These are phyloP conservation scores for Erythrobasidium hasegawianum DNA, from an alignment of 1,284 basidiomycete species.

Conservation along the genomic window DNA sequence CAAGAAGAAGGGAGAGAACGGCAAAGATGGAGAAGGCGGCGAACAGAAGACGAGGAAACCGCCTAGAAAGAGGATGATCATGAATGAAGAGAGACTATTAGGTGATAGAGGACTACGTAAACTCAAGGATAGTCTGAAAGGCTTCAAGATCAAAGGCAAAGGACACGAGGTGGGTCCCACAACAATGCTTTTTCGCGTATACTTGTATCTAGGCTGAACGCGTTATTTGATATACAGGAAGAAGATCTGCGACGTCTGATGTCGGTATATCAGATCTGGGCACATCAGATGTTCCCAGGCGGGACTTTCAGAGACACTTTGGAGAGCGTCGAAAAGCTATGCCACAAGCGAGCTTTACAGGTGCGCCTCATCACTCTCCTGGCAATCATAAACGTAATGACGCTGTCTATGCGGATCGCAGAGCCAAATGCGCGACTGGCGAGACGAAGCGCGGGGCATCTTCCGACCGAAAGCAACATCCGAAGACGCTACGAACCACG, in stretches of 20 bases:
- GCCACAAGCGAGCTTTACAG: slow-evolving; percentile 74
- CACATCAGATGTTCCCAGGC: slow-evolving; percentile 82
- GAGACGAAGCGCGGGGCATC: slow-evolving; percentile 31
- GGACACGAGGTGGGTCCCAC: slow-evolving; percentile 69
- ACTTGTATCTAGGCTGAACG: no score
- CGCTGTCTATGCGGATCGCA: slow-evolving; percentile 1
- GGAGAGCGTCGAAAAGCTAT: slow-evolving; percentile 73
- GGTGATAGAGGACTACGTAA: slow-evolving; percentile 70
- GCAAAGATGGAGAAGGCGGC: slow-evolving; percentile 55
- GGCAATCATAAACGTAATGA: no score
- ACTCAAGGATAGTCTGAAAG: slow-evolving; percentile 66
- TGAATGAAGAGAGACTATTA: slow-evolving; percentile 54
- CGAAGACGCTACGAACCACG: slow-evolving; percentile 4
- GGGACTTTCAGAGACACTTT: slow-evolving; percentile 79
- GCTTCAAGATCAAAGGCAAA: slow-evolving; percentile 75
- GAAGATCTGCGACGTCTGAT: slow-evolving; percentile 72
- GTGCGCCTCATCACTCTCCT: slow-evolving; percentile 55
- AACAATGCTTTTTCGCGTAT: no score
- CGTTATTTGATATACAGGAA: slow-evolving; percentile 53
- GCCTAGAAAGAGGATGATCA: slow-evolving; percentile 32
- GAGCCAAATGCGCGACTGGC: slow-evolving; percentile 23
- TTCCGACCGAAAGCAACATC: slow-evolving; percentile 7
- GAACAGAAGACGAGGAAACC: slow-evolving; percentile 46
- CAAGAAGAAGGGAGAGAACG: slow-evolving; percentile 43
- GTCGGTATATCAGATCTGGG: slow-evolving; percentile 83